Base-by-base conservation (phyloP, 768 basidiomycete species). In the Coprinopsis marcescibilis region DNA sequence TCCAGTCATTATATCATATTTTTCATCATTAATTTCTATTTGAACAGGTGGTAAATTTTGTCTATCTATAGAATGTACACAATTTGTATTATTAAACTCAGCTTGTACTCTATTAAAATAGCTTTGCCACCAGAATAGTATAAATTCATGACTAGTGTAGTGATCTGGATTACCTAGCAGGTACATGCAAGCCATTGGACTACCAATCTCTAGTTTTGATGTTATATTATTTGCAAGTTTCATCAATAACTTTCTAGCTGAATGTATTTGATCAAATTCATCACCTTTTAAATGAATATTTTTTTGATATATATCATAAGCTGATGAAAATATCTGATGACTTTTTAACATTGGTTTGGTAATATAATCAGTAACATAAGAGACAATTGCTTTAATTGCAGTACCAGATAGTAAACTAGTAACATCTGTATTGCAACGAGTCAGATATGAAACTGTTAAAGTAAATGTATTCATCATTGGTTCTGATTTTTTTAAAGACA, bases 81-180 rank as follows among this genome's bases (percentile, higher is more conserved):
- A 17, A 32, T 32, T 32, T 32, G 29, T 32, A 32, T 32, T n/a
- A 37, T 37, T 10, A 7, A 11, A 61, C 0, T 20, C 30, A 4
- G 32, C 25, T 10, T 38, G 19, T 4, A 56, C 53, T 24, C 60
- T 52, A 3, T 26, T n/a, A 4, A 63, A 58, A 55, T 51, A 65
- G 3, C 37, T 19, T 35, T 51, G 43, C 65, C 65, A 67, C 44
- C 50, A 63, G 26, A 64, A 61, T 1, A 50, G 41, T 2, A 57
- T 51, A 54, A 66, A 68, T 25, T 15, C 26, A 48, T 62, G 57
- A 27, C 54, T 63, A 6, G 57, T 64, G 43, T 67, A 67, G 35
- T 65, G 61, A 39, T 65, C 62, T 19, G 60, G 60, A 51, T 57
- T 40, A 17, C 35, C 35, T 17, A 37, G 8, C 10, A 37, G 35